Evolutionary conservation across 1,284 basidiomycete species (phyloP).

Genomic region (Ceratorhiza oryzae-sativae): DNA sequence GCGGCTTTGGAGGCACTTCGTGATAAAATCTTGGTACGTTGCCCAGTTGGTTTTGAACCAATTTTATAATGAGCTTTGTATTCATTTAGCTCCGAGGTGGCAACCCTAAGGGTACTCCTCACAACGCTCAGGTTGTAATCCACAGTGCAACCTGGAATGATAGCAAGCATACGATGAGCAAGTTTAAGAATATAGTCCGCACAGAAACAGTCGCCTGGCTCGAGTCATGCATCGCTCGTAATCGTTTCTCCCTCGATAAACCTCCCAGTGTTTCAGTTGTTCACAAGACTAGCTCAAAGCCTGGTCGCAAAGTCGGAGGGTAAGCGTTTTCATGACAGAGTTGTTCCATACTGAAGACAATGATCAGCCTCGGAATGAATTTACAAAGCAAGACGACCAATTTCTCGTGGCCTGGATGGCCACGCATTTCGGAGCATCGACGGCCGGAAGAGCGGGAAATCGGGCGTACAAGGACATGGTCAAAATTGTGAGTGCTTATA

Average conservation of each 20-base stretch:
- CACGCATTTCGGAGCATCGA: background rate
- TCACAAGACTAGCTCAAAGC: background rate
- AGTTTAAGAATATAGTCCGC: background rate
- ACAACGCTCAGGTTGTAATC: constrained; percentile 6
- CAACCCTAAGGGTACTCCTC: background rate
- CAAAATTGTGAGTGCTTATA: background rate
- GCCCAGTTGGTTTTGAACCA: background rate
- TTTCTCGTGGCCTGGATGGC: constrained; percentile 18
- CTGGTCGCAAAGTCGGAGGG: constrained; percentile 17
- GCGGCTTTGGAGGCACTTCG: background rate
- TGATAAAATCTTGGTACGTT: constrained; percentile 11
- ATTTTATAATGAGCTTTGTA: background rate
- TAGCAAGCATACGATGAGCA: background rate
- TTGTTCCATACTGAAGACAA: background rate
- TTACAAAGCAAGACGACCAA: constrained; percentile 15
- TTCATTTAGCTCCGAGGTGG: constrained; percentile 2
- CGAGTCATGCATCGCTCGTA: background rate
- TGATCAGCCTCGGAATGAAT: constrained; percentile 5
- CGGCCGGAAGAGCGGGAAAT: constrained; percentile 4
- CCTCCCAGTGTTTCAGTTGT: background rate
- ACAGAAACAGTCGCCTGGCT: constrained; percentile 1
- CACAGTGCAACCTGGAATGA: background rate
- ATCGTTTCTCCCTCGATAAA: constrained; percentile 11
- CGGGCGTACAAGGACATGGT: background rate
- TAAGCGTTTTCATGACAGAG: background rate